These are phyloP conservation scores for Helianthus tuberosus DNA, from an alignment of 129 eudicot genomes.

Conservation along the genomic window DNA sequence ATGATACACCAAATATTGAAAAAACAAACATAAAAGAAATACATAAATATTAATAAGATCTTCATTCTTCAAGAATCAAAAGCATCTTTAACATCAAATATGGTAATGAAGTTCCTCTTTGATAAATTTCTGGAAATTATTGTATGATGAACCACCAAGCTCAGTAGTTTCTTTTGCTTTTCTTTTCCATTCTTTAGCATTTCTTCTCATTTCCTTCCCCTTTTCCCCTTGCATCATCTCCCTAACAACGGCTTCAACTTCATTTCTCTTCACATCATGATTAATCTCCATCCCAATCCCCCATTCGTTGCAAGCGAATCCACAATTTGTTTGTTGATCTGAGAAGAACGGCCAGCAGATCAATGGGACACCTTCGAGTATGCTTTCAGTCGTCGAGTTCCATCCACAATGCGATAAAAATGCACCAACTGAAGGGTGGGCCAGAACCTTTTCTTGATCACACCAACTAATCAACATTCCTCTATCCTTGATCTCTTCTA, in stretches of 20 bases:
- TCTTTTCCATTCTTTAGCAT: conserved; percentile 53
- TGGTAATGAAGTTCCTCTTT: conserved; percentile 29
- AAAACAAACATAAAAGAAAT: neutral
- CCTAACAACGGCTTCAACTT: conserved; percentile 47
- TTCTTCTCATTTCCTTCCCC: conserved; percentile 48
- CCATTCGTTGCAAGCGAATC: conserved; percentile 52
- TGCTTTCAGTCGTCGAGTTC: conserved; percentile 53
- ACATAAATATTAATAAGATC: neutral
- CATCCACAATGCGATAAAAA: conserved; percentile 66
- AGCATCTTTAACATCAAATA: neutral
- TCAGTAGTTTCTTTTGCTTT: conserved; percentile 47
- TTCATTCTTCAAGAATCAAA: neutral
- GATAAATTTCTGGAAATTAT: conserved; percentile 40
- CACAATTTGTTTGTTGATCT: conserved; percentile 59
- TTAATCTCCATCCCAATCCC: conserved; percentile 67
- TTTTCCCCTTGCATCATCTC: conserved; percentile 62
- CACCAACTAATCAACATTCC: conserved; percentile 55
- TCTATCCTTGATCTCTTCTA: conserved; percentile 48
- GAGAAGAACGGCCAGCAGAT: conserved; percentile 68
- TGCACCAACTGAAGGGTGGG: conserved; percentile 45
- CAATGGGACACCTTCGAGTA: conserved; percentile 52
- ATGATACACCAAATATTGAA: no score
- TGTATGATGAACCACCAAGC: conserved; percentile 47
- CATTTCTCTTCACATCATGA: conserved; percentile 56
- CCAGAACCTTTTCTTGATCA: conserved; percentile 50